phyloP scores from a whole-genome alignment of 306 rosid species.

The Dryas alaskensis region DNA sequence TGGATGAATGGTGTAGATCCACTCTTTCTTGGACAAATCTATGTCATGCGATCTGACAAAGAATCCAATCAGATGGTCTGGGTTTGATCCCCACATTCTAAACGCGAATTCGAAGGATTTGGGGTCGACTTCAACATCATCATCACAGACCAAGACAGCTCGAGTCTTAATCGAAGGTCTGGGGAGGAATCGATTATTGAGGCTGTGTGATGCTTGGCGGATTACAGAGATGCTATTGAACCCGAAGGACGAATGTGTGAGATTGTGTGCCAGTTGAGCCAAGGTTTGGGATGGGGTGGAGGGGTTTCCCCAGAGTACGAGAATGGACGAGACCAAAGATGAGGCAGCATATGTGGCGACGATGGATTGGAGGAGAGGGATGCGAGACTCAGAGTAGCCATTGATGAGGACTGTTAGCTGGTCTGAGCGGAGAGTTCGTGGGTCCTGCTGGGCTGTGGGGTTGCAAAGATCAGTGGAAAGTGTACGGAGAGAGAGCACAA shows the following conservation, averaged over 20 bases:
- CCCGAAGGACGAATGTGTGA: slow-evolving; percentile 36
- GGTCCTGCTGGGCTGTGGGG: slow-evolving; percentile 22
- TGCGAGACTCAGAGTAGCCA: slow-evolving; percentile 78
- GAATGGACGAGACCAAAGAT: slow-evolving; percentile 60
- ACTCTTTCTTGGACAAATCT: slow-evolving; percentile 54
- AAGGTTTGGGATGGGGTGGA: slow-evolving; percentile 46
- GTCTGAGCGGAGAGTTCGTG: slow-evolving; percentile 43
- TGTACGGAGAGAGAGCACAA: slow-evolving; percentile 15
- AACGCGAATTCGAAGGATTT: slow-evolving; percentile 63
- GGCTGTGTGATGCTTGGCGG: slow-evolving; percentile 54
- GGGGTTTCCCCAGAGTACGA: slow-evolving; percentile 89
- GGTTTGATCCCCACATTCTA: slow-evolving; percentile 51
- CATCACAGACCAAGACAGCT: slow-evolving; percentile 80
- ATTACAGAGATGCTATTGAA: slow-evolving; percentile 40
- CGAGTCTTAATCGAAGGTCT: slow-evolving; percentile 46
- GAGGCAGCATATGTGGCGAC: slow-evolving; percentile 59
- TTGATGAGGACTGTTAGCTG: slow-evolving; percentile 72
- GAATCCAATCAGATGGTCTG: slow-evolving; percentile 52
- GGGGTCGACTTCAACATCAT: slow-evolving; percentile 65
- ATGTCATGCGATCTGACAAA: slow-evolving; percentile 81
- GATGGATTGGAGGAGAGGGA: slow-evolving; percentile 70
- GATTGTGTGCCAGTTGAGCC: slow-evolving; percentile 43
- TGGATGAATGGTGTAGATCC: slow-evolving; percentile 83
- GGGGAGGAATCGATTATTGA: slow-evolving; percentile 75
- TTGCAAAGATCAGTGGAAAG: slow-evolving; percentile 38